phyloP scores from a whole-genome alignment of 176 grass and related monocot species.

The Chrysopogon serrulatus region DNA sequence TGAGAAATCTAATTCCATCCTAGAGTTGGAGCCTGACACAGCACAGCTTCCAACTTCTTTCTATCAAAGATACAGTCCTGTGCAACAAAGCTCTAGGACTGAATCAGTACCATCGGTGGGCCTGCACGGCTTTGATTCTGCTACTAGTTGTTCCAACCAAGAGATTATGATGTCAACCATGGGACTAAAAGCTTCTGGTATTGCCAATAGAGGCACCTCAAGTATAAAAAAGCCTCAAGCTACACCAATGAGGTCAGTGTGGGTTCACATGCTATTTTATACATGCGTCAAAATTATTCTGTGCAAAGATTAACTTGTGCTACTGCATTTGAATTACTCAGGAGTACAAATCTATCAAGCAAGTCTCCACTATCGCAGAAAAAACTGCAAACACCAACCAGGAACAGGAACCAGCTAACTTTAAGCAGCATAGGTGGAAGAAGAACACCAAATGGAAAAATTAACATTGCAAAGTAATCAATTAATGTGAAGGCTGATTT shows the following conservation, averaged over 20 bases:
- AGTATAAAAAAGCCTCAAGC: slow-evolving; percentile 55
- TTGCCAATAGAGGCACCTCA: slow-evolving; percentile 33
- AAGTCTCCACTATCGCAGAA: slow-evolving; percentile 51
- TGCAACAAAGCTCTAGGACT: slow-evolving; percentile 25
- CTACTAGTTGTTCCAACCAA: slow-evolving; percentile 64
- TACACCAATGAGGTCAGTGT: slow-evolving; percentile 51
- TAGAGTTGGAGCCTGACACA: slow-evolving; percentile 25
- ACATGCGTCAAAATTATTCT: background rate
- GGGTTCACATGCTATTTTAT: slow-evolving; percentile 10
- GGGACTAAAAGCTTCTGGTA: slow-evolving; percentile 35
- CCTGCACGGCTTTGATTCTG: slow-evolving; percentile 39
- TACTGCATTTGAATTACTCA: slow-evolving; percentile 33
- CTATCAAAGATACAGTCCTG: slow-evolving; percentile 56
- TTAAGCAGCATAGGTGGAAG: slow-evolving; percentile 24
- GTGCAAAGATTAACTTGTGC: slow-evolving; percentile 19
- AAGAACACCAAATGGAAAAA: slow-evolving; percentile 41
- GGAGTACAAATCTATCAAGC: slow-evolving; percentile 38
- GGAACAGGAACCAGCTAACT: slow-evolving; percentile 19
- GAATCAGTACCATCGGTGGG: slow-evolving; percentile 50
- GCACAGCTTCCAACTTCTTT: slow-evolving; percentile 41
- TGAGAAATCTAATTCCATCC: slow-evolving; percentile 38
- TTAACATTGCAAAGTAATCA: slow-evolving; percentile 27
- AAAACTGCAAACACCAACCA: slow-evolving; percentile 52
- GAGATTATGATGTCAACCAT: slow-evolving; percentile 43
- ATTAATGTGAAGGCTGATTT: slow-evolving; percentile 16